A percentile compares a stretch with the other conserved stretches of the same genome.
These are phyloP conservation scores for Mallotus nudiflorus DNA, from an alignment of 345 rosid genomes.

Conservation along the genomic window DNA sequence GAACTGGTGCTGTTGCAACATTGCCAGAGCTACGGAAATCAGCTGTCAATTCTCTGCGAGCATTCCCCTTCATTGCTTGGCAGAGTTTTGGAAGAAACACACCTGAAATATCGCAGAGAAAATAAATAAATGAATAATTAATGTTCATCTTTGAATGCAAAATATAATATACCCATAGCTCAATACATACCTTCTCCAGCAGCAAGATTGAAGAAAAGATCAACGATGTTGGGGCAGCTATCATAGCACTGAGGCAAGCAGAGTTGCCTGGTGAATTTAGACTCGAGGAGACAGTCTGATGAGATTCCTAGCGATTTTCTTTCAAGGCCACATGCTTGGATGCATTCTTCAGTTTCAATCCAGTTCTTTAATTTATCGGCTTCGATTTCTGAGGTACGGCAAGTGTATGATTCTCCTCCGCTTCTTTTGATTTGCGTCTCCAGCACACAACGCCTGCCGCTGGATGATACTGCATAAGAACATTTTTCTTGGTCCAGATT, in stretches of 20 bases:
- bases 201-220: constrained; percentile 85
- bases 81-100: constrained; percentile 79
- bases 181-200: constrained; percentile 75
- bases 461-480: constrained; percentile 70
- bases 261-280: constrained; percentile 55
- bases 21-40: constrained; percentile 65
- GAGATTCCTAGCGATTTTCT: constrained; percentile 77
- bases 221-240: constrained; percentile 71
- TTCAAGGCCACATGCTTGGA: constrained; percentile 70
- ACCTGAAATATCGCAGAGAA: constrained; percentile 33
- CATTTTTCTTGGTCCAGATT: constrained; percentile 54
- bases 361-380: constrained; percentile 58
- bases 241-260: constrained; percentile 77
- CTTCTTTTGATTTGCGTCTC: constrained; percentile 64
- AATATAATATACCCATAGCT: too few species aligned
- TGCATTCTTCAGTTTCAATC: constrained; percentile 68
- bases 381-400: constrained; percentile 67
- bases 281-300: constrained; percentile 76
- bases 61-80: constrained; percentile 48
- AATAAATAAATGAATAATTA: too few species aligned
- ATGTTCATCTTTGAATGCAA: too few species aligned
- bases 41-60: constrained; percentile 51
- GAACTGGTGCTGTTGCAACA: constrained; percentile 51
- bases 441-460: constrained; percentile 76
- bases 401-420: constrained; percentile 55